Percentiles rank a stretch among this genome's conserved stretches.
phyloP scores from a whole-genome alignment of 2,329 filamentous ascomycete genomes.

The Helotiales sp. region DNA sequence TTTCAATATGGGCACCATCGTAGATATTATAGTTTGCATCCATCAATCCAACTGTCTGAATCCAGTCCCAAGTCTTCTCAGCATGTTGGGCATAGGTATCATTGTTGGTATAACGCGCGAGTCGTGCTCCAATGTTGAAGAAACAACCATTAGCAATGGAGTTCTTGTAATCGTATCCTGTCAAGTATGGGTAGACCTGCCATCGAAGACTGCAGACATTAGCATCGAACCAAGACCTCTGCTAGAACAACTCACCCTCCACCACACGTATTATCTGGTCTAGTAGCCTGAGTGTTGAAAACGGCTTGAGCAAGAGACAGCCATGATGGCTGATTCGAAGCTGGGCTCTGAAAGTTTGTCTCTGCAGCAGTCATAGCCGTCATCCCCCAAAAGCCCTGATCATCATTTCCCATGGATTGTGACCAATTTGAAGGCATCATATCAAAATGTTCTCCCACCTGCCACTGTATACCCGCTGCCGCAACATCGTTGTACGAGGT shows the following conservation, averaged over 20 bases:
- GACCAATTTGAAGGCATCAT: conserved; percentile 55
- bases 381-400: conserved; percentile 75
- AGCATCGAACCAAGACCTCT: background rate
- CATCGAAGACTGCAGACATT: conserved; percentile 58
- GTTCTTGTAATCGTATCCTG: conserved; percentile 63
- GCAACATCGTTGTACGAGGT: conserved; percentile 55
- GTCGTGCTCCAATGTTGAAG: conserved; percentile 68
- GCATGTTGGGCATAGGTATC: conserved; percentile 78
- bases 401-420: conserved; percentile 38
- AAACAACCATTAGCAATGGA: conserved; percentile 69
- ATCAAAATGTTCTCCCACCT: conserved; percentile 55
- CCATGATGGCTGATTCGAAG: conserved; percentile 66
- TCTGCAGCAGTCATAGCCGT: conserved; percentile 78
- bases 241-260: conserved; percentile 53
- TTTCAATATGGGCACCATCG: conserved; percentile 51
- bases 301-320: conserved; percentile 76
- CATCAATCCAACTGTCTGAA: conserved; percentile 57
- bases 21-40: conserved; percentile 53
- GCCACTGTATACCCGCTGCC: conserved; percentile 56
- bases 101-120: conserved; percentile 79
- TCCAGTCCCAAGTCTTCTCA: conserved; percentile 68
- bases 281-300: conserved; percentile 73
- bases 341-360: conserved; percentile 70
- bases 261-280: conserved; percentile 70
- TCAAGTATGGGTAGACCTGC: conserved; percentile 77